A percentile compares a stretch with the other conserved stretches of the same genome.
phyloP scores from a whole-genome alignment of 305 asterid genomes.

The Coffea humblotiana region DNA sequence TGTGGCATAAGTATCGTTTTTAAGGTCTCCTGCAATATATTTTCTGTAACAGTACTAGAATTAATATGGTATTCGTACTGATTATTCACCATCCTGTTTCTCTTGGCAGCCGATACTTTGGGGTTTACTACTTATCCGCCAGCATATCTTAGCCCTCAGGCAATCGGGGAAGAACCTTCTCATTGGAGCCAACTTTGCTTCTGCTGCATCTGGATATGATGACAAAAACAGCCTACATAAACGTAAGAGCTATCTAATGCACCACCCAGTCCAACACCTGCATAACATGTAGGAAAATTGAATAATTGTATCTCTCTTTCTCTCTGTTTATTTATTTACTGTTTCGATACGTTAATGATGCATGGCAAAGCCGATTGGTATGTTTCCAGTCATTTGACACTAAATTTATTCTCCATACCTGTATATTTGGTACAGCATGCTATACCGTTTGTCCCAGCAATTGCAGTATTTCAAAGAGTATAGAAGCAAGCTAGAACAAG shows the following conservation, averaged over 20 bases:
- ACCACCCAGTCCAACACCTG: background rate
- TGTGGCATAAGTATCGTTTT: too few relatives aligned
- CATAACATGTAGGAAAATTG: background rate
- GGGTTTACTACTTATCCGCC: slow-evolving; percentile 73
- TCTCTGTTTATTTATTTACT: too few relatives aligned
- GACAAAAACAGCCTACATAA: slow-evolving; percentile 63
- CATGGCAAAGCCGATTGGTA: background rate
- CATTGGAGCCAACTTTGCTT: slow-evolving; percentile 79
- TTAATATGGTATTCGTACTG: background rate
- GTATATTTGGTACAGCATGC: slow-evolving; percentile 54
- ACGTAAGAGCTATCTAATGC: slow-evolving; percentile 30
- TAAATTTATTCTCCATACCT: background rate
- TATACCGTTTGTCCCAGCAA: slow-evolving; percentile 65
- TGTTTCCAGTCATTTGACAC: background rate
- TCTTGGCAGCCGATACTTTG: slow-evolving; percentile 54
- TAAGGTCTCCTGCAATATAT: too few relatives aligned
- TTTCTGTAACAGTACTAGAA: too few relatives aligned
- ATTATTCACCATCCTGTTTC: background rate
- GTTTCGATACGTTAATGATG: too few relatives aligned
- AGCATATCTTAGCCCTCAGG: slow-evolving; percentile 87
- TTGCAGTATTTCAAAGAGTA: slow-evolving; percentile 67
- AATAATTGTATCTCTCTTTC: too few relatives aligned
- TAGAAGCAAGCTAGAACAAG: slow-evolving; percentile 54
- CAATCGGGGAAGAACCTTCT: slow-evolving; percentile 75
- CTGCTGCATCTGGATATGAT: slow-evolving; percentile 93